A percentile compares a stretch with the other conserved stretches of the same genome.
phyloP scores from a whole-genome alignment of 164 flowering plant species.

The Magnolia kwangsiensis region DNA sequence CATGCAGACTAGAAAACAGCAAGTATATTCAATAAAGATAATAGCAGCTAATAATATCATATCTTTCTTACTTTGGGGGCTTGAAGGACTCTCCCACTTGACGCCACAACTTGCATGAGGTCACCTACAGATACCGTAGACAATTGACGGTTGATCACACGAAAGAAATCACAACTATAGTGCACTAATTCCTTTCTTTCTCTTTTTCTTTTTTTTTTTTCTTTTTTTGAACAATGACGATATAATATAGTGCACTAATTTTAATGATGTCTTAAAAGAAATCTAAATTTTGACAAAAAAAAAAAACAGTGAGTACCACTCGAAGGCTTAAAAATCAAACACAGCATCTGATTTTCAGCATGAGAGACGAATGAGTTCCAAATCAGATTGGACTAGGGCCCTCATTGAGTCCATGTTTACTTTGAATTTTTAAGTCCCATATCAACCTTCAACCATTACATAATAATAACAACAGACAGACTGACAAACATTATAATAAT shows the following conservation, averaged over 20 bases:
- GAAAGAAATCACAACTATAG: neutral
- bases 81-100: conserved; percentile 91
- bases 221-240: too few relatives aligned
- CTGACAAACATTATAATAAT: too few relatives aligned
- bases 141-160: neutral
- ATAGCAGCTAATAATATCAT: too few relatives aligned
- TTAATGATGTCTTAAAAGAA: neutral
- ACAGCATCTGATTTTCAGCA: neutral
- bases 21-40: too few relatives aligned
- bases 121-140: conserved; percentile 45
- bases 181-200: neutral
- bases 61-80: conserved; percentile 77
- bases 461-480: too few relatives aligned
- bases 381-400: neutral
- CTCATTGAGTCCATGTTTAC: neutral
- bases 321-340: too few relatives aligned
- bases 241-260: neutral
- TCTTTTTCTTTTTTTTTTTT: too few relatives aligned
- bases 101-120: conserved; percentile 79
- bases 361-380: neutral
- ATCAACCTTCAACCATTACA: too few relatives aligned
- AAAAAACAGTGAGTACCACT: too few relatives aligned
- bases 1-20: too few relatives aligned
- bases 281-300: too few relatives aligned
- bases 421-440: neutral